These are phyloP conservation scores for Epichloe scottii DNA, from an alignment of 2,329 filamentous ascomycete species.

Conservation along the genomic window DNA sequence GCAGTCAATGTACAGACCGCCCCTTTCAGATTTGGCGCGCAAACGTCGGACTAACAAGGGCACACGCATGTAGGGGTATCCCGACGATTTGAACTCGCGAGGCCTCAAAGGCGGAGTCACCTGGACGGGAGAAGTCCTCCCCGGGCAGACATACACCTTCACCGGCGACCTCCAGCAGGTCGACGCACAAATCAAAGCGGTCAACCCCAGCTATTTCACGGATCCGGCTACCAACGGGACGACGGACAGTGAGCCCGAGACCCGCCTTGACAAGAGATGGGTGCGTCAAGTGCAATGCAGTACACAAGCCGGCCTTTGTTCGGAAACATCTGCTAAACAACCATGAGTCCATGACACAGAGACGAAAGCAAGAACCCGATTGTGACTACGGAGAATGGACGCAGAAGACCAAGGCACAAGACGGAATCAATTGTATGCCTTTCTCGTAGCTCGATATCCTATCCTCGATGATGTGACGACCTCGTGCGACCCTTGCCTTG, in stretches of 20 bases:
- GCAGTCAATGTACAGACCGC: background rate
- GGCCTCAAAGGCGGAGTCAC: background rate
- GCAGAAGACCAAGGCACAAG: background rate
- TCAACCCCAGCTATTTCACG: background rate
- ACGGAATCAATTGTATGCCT: background rate
- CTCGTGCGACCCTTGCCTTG: too few relatives aligned
- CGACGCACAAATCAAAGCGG: background rate
- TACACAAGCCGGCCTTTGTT: too few relatives aligned
- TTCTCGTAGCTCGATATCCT: too few relatives aligned
- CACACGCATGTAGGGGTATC: background rate
- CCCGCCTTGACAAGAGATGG: background rate
- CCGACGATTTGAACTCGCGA: background rate
- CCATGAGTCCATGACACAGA: background rate
- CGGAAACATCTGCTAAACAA: background rate
- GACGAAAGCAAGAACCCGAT: background rate
- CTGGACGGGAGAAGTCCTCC: slow-evolving; percentile 1
- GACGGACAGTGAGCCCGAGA: background rate
- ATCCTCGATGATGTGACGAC: too few relatives aligned
- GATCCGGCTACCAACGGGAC: background rate
- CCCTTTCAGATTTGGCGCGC: background rate
- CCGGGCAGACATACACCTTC: background rate
- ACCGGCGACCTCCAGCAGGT: background rate
- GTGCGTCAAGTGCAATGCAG: background rate
- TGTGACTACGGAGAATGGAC: background rate
- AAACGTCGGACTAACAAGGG: background rate